Percentiles rank a stretch among this genome's conserved stretches.
phyloP scores from a whole-genome alignment of 768 basidiomycete species.

The Mycena albidolilacea region DNA sequence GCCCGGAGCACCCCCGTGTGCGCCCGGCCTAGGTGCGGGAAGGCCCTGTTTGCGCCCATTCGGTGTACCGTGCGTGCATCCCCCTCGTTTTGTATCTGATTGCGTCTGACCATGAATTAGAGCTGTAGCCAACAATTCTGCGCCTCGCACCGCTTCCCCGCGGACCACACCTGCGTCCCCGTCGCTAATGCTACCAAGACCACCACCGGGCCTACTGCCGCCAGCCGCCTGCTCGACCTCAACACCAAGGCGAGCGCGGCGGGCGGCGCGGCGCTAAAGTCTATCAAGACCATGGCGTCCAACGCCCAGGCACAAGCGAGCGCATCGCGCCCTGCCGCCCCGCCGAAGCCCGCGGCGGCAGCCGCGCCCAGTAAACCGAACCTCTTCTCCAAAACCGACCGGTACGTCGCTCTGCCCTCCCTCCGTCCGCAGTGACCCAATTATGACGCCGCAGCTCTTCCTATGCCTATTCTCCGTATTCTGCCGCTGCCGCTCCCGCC shows the following conservation, averaged over 20 bases:
- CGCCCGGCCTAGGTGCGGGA: slow-evolving; percentile 74
- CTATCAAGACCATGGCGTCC: slow-evolving; percentile 55
- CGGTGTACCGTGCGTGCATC: slow-evolving; percentile 73
- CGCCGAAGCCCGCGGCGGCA: slow-evolving; percentile 40
- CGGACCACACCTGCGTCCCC: slow-evolving; percentile 72
- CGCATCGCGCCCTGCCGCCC: slow-evolving; percentile 2
- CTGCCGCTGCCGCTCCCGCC: not conserved
- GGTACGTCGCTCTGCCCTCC: slow-evolving; percentile 66
- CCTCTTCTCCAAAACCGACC: slow-evolving; percentile 67
- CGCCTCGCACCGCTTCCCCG: slow-evolving; percentile 83
- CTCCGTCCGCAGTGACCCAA: slow-evolving; percentile 59
- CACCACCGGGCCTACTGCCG: slow-evolving; percentile 53
- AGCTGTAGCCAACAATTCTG: slow-evolving; percentile 83
- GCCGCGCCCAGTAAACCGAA: slow-evolving; percentile 36
- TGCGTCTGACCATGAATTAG: slow-evolving; percentile 53
- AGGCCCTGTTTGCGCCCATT: slow-evolving; percentile 83
- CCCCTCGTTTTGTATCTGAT: slow-evolving; percentile 1
- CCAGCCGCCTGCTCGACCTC: slow-evolving; percentile 55
- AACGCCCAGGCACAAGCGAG: slow-evolving; percentile 38
- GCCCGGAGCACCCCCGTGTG: slow-evolving; percentile 69
- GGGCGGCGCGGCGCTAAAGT: slow-evolving; percentile 44
- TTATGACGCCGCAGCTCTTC: slow-evolving; percentile 76
- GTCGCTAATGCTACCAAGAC: slow-evolving; percentile 27
- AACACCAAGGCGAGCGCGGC: slow-evolving; percentile 57
- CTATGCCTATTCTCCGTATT: slow-evolving; percentile 39